Evolutionary conservation across 192 early-diverging fungal genomes (phyloP).

Genomic region (Coemansia furcata): DNA sequence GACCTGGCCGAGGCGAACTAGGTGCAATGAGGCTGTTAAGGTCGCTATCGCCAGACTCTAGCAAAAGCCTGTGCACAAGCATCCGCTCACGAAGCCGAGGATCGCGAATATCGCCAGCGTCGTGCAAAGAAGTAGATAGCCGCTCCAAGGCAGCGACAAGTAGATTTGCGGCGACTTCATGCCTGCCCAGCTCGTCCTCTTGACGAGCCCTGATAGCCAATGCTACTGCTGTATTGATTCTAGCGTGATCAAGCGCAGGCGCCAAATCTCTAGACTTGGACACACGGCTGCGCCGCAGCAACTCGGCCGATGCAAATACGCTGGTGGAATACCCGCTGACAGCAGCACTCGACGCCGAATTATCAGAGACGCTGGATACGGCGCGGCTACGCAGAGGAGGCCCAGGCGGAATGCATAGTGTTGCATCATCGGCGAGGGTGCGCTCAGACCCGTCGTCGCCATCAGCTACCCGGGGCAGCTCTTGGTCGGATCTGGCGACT

Average conservation of each 20-base stretch:
- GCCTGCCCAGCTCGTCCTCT: conserved; percentile 25
- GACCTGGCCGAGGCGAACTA: background rate
- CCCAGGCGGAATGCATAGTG: background rate
- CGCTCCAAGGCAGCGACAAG: conserved; percentile 19
- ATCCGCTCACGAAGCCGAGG: conserved; percentile 22
- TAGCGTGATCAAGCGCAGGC: background rate
- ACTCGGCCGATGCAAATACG: background rate
- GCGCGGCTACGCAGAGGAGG: conserved; percentile 4
- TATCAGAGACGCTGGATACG: background rate
- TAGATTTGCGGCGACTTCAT: conserved; percentile 12
- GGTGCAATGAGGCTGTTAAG: background rate
- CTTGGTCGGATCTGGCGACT: conserved; percentile 2
- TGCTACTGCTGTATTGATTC: conserved; percentile 23
- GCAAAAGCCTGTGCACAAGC: conserved; percentile 12
- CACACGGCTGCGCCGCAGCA: background rate
- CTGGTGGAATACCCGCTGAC: background rate
- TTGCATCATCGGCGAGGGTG: conserved; percentile 4
- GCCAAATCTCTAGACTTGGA: background rate
- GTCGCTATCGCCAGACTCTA: conserved; percentile 2
- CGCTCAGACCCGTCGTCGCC: background rate
- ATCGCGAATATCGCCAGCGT: background rate
- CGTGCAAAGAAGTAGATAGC: conserved; percentile 20
- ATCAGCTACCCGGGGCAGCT: background rate
- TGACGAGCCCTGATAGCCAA: conserved; percentile 30
- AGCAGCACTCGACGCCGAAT: background rate